Evolutionary conservation across 2,329 filamentous ascomycete species (phyloP).

Genomic region (Pseudopyricularia javanii): DNA sequence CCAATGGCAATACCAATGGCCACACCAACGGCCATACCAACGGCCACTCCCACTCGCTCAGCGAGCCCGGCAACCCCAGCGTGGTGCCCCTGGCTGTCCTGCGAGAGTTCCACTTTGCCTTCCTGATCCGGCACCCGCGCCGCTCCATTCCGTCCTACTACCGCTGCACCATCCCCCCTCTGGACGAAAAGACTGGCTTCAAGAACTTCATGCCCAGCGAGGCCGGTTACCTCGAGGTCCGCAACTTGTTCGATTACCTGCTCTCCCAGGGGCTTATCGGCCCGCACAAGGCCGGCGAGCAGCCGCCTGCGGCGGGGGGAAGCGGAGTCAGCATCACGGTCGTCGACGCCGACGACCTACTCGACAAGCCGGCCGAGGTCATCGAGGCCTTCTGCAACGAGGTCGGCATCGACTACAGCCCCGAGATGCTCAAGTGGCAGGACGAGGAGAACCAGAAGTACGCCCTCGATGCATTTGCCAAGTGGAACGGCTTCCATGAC

Average conservation of each 20-base stretch:
- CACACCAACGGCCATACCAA: conserved; percentile 57
- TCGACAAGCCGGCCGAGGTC: conserved; percentile 68
- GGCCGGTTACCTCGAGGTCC: conserved; percentile 82
- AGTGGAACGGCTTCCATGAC: conserved; percentile 95
- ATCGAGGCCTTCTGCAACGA: conserved; percentile 71
- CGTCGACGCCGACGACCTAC: conserved; percentile 84
- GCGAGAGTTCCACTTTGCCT: conserved; percentile 81
- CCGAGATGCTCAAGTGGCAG: conserved; percentile 76
- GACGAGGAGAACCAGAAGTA: conserved; percentile 56
- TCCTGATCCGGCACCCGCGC: conserved; percentile 92
- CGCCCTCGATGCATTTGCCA: conserved; percentile 72
- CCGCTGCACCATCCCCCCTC: conserved; percentile 82
- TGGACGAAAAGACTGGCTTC: conserved; percentile 74
- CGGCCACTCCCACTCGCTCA: conserved; percentile 10
- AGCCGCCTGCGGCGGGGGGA: conserved; percentile 1
- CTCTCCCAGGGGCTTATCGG: conserved; percentile 57
- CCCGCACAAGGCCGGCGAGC: conserved; percentile 41
- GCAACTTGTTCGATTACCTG: conserved; percentile 78
- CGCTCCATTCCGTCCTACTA: conserved; percentile 87
- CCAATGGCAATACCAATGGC: conserved; percentile 37
- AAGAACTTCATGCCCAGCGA: conserved; percentile 76
- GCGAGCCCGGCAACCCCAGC: conserved; percentile 67
- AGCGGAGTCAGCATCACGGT: conserved; percentile 63
- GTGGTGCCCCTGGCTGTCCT: conserved; percentile 66
- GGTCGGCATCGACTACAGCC: conserved; percentile 64